Evolutionary conservation across 1,284 basidiomycete species (phyloP).

Genomic region (Cryptococcus sp.): DNA sequence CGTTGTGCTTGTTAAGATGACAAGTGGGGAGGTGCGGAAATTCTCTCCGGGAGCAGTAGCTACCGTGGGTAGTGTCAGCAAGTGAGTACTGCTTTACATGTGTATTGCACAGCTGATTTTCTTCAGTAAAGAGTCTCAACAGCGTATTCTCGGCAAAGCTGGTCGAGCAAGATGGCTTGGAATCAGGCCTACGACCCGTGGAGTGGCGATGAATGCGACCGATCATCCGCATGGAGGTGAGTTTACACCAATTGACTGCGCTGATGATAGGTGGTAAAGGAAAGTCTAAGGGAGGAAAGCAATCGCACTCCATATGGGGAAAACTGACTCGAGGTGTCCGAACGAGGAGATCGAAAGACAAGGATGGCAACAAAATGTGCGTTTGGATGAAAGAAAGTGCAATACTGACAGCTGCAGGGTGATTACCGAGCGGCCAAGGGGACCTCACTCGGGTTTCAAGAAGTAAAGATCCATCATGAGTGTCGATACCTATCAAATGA

Average conservation of each 20-base stretch:
- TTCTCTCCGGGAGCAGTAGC: slow-evolving; percentile 79
- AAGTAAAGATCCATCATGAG: not conserved
- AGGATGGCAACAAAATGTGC: slow-evolving; percentile 82
- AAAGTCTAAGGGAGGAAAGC: slow-evolving; percentile 91
- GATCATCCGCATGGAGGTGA: slow-evolving; percentile 93
- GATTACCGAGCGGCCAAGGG: slow-evolving; percentile 77
- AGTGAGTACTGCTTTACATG: slow-evolving; percentile 47
- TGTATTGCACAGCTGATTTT: not conserved
- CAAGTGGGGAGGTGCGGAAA: slow-evolving; percentile 88
- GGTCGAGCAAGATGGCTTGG: slow-evolving; percentile 87
- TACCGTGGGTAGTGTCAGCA: slow-evolving; percentile 88
- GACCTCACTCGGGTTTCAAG: slow-evolving; percentile 32
- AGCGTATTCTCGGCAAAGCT: slow-evolving; percentile 81
- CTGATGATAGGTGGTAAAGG: slow-evolving; percentile 66
- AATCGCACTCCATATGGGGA: slow-evolving; percentile 85
- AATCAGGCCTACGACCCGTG: slow-evolving; percentile 78
- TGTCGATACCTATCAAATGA: too few relatives aligned
- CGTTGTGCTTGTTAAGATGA: slow-evolving; percentile 68
- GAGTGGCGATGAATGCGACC: slow-evolving; percentile 97
- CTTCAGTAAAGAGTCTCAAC: slow-evolving; percentile 69
- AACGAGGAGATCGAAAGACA: slow-evolving; percentile 83
- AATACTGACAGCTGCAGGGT: slow-evolving; percentile 49
- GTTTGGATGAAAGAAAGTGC: slow-evolving; percentile 1
- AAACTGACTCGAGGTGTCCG: slow-evolving; percentile 85
- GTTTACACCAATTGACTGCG: not conserved